Conservation (phyloP, 1,139 yeast genomes). For the Yamadazyma atmosphaerica region DNA sequence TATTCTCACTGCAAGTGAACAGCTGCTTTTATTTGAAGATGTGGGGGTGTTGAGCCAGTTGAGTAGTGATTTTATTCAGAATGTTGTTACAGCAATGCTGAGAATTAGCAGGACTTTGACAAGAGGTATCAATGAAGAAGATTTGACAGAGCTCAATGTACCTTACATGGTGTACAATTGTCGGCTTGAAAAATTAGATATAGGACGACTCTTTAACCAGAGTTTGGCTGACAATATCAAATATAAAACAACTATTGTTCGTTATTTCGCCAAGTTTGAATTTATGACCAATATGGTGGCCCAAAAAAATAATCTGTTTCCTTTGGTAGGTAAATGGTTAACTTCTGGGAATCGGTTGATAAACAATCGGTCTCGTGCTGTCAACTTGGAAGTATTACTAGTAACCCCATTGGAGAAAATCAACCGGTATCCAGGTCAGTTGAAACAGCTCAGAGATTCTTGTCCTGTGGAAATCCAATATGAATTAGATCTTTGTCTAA, state of each 20-base stretch:
- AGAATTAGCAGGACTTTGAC: neutral
- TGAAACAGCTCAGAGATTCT: slow-evolving; percentile 17
- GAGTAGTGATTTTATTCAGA: slow-evolving; percentile 3
- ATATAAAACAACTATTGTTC: slow-evolving; percentile 6
- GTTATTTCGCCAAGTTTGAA: slow-evolving; percentile 5
- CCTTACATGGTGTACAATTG: slow-evolving; percentile 20
- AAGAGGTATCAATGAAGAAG: slow-evolving; percentile 4
- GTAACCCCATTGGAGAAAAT: slow-evolving; percentile 16
- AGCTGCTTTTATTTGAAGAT: slow-evolving; percentile 17
- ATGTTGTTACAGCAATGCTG: neutral
- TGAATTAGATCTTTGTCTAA: slow-evolving; percentile 16
- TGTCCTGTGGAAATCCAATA: slow-evolving; percentile 8
- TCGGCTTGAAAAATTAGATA: slow-evolving; percentile 16
- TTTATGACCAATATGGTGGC: slow-evolving; percentile 7
- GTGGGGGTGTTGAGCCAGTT: slow-evolving; percentile 7
- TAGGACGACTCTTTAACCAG: slow-evolving; percentile 18
- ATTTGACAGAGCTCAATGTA: slow-evolving; percentile 12
- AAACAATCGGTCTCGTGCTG: slow-evolving; percentile 1
- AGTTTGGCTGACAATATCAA: slow-evolving; percentile 9
- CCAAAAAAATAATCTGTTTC: slow-evolving; percentile 5
- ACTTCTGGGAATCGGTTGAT: slow-evolving; percentile 12
- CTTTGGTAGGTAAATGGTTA: slow-evolving; percentile 14
- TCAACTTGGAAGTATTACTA: slow-evolving; percentile 10
- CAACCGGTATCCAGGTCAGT: slow-evolving; percentile 16
- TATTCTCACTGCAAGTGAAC: slow-evolving; percentile 16